Base-by-base conservation (phyloP, 192 early-diverging fungal genomes). In the Backusella mclennaniae region DNA sequence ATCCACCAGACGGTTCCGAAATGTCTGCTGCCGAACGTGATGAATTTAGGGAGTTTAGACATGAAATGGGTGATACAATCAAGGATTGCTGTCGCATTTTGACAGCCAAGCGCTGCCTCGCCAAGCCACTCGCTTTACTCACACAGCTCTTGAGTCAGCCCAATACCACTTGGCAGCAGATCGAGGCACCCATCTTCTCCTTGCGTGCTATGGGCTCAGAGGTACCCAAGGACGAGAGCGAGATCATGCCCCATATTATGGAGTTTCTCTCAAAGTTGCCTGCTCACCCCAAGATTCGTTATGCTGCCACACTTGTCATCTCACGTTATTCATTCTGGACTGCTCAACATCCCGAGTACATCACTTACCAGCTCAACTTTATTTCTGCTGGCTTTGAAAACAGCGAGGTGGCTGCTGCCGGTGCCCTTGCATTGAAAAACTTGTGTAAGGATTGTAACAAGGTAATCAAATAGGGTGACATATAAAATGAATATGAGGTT, bases 291-390 rank as follows among this genome's bases (percentile, higher is more conserved):
- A 96, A 96, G 81, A 91, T 99, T 83, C 92, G 93, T 74, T 98
- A 99, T 76, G 96, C 97, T 0, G 96, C 97, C 2, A 97, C 97
- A 23, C 85, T 99, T 23, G 96, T 99, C 8, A 97, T 99, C 79
- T 95, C 95, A 3, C 88, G 97, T 68, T 99, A 99, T 79, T 93
- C 97, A 26, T 88, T 88, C 71, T 99, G 98, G 98, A 98, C 97
- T 2, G 79, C 82, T 31, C 82, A 86, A 53, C 96, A 99, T 79
- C 95, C 96, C 9, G 88, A 95, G 81, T 96, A 92, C 72, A 89
- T 99, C n/a, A 80, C 89, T 36, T 97, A 95, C 81, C 97, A 99
- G 86, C 89, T 99, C 44, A 89, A 86, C 39, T 99, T 92, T 82
- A 94, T 99, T 66, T 92, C 92, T 15, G 86, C 93, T 44, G 97